Conservation (phyloP, 1,284 basidiomycete genomes). For the Wallemia ichthyophaga region DNA sequence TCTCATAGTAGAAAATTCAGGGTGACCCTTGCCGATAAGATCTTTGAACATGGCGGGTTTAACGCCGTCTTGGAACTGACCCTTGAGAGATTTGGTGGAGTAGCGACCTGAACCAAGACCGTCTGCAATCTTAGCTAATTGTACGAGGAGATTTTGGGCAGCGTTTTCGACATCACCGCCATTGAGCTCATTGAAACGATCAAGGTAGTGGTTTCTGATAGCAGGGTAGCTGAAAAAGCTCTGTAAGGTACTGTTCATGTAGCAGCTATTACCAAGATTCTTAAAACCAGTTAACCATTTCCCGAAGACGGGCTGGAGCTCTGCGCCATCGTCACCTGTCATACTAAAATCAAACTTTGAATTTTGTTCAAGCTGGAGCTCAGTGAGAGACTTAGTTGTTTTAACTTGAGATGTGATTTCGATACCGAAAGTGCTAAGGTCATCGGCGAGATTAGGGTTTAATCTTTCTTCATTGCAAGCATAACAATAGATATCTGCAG, state of each 20-base stretch:
- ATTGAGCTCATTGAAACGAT: background rate
- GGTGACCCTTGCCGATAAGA: constrained; percentile 69
- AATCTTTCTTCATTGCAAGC: constrained; percentile 58
- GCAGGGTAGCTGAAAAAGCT: constrained; percentile 47
- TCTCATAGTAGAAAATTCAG: constrained; percentile 82
- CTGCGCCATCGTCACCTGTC: constrained; percentile 61
- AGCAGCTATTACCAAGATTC: constrained; percentile 93
- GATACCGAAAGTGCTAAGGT: constrained; percentile 62
- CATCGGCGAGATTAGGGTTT: constrained; percentile 44
- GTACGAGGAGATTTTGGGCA: constrained; percentile 69
- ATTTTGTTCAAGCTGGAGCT: constrained; percentile 96
- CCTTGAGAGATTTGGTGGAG: constrained; percentile 22
- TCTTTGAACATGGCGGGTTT: constrained; percentile 61
- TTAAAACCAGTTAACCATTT: constrained; percentile 60
- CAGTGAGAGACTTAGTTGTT: constrained; percentile 92
- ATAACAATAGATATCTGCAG: constrained; percentile 90
- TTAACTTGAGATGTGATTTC: constrained; percentile 54
- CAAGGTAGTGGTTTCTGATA: constrained; percentile 42
- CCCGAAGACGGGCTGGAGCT: constrained; percentile 64
- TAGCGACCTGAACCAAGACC: constrained; percentile 80
- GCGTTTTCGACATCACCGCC: constrained; percentile 24
- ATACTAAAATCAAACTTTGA: constrained; percentile 82
- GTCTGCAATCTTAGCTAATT: constrained; percentile 73
- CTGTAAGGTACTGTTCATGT: constrained; percentile 85
- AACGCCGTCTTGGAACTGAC: constrained; percentile 59